Percentiles rank a stretch among this genome's conserved stretches.
These are phyloP conservation scores for Immersiporthe knoxdaviesiana DNA, from an alignment of 2,329 filamentous ascomycete genomes.

Conservation along the genomic window DNA sequence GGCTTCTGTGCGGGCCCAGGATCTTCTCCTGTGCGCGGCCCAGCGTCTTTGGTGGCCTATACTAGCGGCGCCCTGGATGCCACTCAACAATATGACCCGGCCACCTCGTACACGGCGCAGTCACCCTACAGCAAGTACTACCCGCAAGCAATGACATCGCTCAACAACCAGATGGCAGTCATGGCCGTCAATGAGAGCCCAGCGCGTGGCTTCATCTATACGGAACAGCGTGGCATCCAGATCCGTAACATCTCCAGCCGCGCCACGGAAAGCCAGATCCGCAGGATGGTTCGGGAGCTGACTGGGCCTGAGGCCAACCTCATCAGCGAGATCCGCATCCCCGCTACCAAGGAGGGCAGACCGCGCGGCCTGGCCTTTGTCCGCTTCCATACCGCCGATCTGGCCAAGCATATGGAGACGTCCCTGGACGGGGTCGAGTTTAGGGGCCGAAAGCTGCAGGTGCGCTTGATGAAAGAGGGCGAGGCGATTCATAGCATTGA, in stretches of 20 bases:
- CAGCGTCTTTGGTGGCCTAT: conserved; percentile 7
- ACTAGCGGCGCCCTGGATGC: conserved; percentile 9
- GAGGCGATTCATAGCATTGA: conserved; percentile 16
- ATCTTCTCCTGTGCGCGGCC: not conserved
- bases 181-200: not conserved
- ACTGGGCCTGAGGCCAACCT: conserved; percentile 24
- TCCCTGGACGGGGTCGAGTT: conserved; percentile 26
- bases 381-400: conserved; percentile 24
- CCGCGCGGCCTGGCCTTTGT: conserved; percentile 24
- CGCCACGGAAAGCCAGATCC: conserved; percentile 24
- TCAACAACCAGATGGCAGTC: conserved; percentile 19
- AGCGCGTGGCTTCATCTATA: conserved; percentile 15
- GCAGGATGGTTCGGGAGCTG: conserved; percentile 26
- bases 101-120: conserved; percentile 24
- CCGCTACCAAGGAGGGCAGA: conserved; percentile 23
- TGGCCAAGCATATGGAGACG: conserved; percentile 22
- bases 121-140: conserved; percentile 24
- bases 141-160: conserved; percentile 2
- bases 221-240: conserved; percentile 29
- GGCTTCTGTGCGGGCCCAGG: conserved; percentile 10
- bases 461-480: conserved; percentile 28
- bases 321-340: conserved; percentile 23
- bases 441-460: conserved; percentile 27
- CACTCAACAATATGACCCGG: conserved; percentile 16
- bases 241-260: conserved; percentile 28